A percentile compares a stretch with the other conserved stretches of the same genome.
Evolutionary conservation across 176 grass and related monocot genomes (phyloP).

Genomic region (Areca catechu): DNA sequence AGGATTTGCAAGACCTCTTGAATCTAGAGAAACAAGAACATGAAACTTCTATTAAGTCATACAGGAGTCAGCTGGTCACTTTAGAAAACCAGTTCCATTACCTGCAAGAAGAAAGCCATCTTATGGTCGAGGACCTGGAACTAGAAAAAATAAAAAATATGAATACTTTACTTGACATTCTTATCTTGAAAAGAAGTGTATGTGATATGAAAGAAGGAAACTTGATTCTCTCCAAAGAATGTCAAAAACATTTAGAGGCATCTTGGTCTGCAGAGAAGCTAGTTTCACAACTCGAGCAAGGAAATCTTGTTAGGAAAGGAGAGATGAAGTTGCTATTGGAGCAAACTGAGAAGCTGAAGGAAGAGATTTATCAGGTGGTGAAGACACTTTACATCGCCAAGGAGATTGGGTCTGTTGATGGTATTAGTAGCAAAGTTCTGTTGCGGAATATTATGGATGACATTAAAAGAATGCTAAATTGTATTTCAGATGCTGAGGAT

Average conservation of each 20-base stretch:
- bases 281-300: conserved; percentile 53
- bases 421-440: conserved; percentile 43
- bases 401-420: conserved; percentile 36
- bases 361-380: conserved; percentile 46
- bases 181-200: conserved; percentile 35
- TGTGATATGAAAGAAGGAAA: conserved; percentile 3
- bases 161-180: conserved; percentile 36
- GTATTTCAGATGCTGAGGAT: conserved; percentile 52
- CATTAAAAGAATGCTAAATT: conserved; percentile 42
- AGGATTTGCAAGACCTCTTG: conserved; percentile 50
- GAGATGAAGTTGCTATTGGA: conserved; percentile 37
- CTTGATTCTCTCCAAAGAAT: not conserved
- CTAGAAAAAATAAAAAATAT: conserved; percentile 41
- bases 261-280: conserved; percentile 40
- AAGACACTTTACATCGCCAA: conserved; percentile 51
- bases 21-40: conserved; percentile 38
- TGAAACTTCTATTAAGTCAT: conserved; percentile 32
- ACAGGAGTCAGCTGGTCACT: conserved; percentile 24
- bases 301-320: conserved; percentile 26
- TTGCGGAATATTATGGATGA: conserved; percentile 40
- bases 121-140: conserved; percentile 41
- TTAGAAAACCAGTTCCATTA: conserved; percentile 40
- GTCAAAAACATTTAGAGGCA: conserved; percentile 26
- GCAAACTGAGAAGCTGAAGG: conserved; percentile 50
- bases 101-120: conserved; percentile 35